Conservation (phyloP, 306 rosid genomes). For the Oemleria cerasiformis region DNA sequence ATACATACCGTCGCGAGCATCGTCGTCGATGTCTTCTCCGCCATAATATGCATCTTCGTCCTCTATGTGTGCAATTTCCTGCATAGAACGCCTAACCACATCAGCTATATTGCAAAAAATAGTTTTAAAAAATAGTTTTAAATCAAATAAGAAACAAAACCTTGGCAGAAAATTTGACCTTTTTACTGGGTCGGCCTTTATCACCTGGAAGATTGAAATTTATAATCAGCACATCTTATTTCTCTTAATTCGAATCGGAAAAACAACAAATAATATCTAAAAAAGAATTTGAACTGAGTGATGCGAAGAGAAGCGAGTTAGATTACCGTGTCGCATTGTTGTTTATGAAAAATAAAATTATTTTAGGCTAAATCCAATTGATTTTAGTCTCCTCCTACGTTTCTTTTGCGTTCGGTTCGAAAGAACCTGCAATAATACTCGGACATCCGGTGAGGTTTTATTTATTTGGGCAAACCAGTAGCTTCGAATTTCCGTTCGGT, state of each 20-base stretch:
- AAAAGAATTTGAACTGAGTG: neutral
- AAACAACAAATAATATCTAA: neutral
- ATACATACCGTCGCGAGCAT: conserved; percentile 52
- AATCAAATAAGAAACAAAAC: conserved; percentile 1
- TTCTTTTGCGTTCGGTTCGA: too few relatives aligned
- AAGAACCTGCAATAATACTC: too few relatives aligned
- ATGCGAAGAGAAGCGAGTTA: too few relatives aligned
- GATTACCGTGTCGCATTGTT: conserved; percentile 15
- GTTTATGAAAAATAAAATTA: too few relatives aligned
- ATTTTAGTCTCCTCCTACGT: too few relatives aligned
- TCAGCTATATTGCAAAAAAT: neutral
- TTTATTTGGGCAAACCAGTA: too few relatives aligned
- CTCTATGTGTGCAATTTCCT: conserved; percentile 49
- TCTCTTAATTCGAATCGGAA: too few relatives aligned
- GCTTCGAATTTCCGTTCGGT: too few relatives aligned
- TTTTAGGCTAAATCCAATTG: neutral
- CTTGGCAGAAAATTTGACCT: conserved; percentile 47
- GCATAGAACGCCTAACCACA: conserved; percentile 8
- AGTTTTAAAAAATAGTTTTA: neutral
- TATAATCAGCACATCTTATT: neutral
- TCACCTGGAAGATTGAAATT: conserved; percentile 49
- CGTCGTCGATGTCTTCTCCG: conserved; percentile 56
- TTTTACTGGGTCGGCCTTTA: conserved; percentile 57
- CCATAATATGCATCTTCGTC: conserved; percentile 55
- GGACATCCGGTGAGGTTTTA: too few relatives aligned